Evolutionary conservation across 2,329 filamentous ascomycete species (phyloP).

Genomic region (Hortaea werneckii): DNA sequence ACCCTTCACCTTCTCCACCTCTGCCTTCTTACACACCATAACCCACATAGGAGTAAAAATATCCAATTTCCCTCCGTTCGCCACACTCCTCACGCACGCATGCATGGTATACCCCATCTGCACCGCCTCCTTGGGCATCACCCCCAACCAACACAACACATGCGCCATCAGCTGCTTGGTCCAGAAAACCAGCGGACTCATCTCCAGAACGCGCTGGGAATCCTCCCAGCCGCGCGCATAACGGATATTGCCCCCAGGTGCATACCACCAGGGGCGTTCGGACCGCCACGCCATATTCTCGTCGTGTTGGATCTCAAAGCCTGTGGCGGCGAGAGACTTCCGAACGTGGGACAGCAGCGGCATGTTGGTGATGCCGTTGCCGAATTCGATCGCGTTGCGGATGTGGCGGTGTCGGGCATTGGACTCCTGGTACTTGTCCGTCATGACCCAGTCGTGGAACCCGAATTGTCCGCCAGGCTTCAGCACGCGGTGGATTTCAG

Average conservation of each 20-base stretch:
- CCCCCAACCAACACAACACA: not conserved
- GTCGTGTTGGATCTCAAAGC: constrained; percentile 18
- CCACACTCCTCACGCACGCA: not conserved
- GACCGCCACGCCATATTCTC: constrained; percentile 16
- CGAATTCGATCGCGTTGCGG: constrained; percentile 20
- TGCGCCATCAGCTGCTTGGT: not conserved
- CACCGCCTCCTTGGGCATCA: not conserved
- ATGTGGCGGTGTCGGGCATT: constrained; percentile 16
- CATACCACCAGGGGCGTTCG: not conserved
- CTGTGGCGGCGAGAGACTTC: constrained; percentile 13
- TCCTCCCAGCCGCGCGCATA: not conserved
- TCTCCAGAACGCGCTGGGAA: not conserved
- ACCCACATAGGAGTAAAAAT: constrained; percentile 1
- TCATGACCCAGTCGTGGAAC: constrained; percentile 24
- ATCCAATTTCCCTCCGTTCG: not conserved
- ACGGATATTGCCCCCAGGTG: not conserved
- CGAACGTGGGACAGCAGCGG: constrained; percentile 12
- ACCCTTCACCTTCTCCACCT: not conserved
- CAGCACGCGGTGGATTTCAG: constrained; percentile 20
- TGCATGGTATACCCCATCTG: not conserved
- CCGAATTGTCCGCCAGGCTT: constrained; percentile 21
- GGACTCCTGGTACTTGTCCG: constrained; percentile 16
- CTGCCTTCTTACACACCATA: not conserved
- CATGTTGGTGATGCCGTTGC: constrained; percentile 21
- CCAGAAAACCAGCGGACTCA: not conserved